A percentile compares a stretch with the other conserved stretches of the same genome.
Conservation (phyloP, 2,329 filamentous ascomycete genomes). For the Fusarium euwallaceae region DNA sequence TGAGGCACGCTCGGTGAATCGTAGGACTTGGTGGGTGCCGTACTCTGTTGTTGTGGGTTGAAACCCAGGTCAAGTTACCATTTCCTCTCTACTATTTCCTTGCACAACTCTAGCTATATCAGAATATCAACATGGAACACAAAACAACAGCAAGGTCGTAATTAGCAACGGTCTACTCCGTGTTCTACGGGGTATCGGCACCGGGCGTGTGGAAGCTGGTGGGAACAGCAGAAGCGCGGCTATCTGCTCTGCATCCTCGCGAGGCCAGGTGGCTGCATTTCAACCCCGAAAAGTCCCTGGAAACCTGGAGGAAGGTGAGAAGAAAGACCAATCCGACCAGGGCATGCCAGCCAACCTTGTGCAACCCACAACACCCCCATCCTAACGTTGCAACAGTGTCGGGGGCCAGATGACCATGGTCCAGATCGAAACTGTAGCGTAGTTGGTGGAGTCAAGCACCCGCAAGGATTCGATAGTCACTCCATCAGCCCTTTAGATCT, state of each 20-base stretch:
- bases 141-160: background rate
- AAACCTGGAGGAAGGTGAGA: background rate
- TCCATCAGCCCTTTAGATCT: background rate
- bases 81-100: background rate
- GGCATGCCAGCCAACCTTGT: background rate
- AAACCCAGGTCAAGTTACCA: background rate
- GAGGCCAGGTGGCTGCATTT: background rate
- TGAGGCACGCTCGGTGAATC: background rate
- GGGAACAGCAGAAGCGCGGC: background rate
- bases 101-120: background rate
- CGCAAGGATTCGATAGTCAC: background rate
- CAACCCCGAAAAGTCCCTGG: background rate
- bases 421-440: background rate
- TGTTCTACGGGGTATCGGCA: background rate
- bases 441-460: background rate
- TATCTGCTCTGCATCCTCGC: background rate
- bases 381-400: background rate
- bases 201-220: slow-evolving; percentile 17
- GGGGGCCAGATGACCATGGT: background rate
- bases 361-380: background rate
- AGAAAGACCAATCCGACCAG: background rate
- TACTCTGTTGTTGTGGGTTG: background rate
- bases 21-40: background rate
- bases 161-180: background rate
- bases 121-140: background rate